phyloP scores from a whole-genome alignment of 768 basidiomycete genomes.

The Xerocomus spinulosus region DNA sequence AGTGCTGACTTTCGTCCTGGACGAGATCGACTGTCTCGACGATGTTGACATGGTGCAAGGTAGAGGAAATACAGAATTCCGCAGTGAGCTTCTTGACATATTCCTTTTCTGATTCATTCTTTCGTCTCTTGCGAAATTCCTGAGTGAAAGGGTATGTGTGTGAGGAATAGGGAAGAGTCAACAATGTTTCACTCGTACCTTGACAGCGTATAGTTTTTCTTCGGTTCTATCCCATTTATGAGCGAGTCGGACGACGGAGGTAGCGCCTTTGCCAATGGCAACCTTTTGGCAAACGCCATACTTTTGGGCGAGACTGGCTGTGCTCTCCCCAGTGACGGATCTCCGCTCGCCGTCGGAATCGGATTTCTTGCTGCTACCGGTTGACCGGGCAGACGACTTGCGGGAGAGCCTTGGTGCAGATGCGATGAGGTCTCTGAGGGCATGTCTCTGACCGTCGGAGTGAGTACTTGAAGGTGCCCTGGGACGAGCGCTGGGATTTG shows the following conservation, averaged over 20 bases:
- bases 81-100: constrained; percentile 99
- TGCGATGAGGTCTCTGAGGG: constrained; percentile 73
- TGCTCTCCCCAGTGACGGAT: constrained; percentile 48
- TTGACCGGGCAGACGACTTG: constrained; percentile 67
- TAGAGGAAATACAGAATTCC: constrained; percentile 98
- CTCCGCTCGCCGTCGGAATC: constrained; percentile 55
- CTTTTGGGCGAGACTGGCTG: constrained; percentile 70
- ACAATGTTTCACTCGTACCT: constrained; percentile 54
- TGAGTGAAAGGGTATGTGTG: constrained; percentile 29
- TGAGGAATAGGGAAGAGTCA: not conserved
- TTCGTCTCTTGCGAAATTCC: constrained; percentile 98
- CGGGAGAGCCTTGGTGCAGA: constrained; percentile 71
- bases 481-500: constrained; percentile 28
- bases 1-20: constrained; percentile 94
- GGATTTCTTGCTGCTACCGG: constrained; percentile 57
- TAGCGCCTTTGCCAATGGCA: constrained; percentile 98
- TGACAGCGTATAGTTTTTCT: constrained; percentile 97
- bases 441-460: constrained; percentile 70
- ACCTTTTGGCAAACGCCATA: constrained; percentile 97
- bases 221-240: constrained; percentile 98
- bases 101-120: constrained; percentile 98
- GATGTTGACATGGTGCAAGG: constrained; percentile 88
- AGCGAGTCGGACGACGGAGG: constrained; percentile 90
- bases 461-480: constrained; percentile 44
- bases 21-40: constrained; percentile 99